Conservation (phyloP, 345 rosid genomes). For the Lagerstroemia speciosa region DNA sequence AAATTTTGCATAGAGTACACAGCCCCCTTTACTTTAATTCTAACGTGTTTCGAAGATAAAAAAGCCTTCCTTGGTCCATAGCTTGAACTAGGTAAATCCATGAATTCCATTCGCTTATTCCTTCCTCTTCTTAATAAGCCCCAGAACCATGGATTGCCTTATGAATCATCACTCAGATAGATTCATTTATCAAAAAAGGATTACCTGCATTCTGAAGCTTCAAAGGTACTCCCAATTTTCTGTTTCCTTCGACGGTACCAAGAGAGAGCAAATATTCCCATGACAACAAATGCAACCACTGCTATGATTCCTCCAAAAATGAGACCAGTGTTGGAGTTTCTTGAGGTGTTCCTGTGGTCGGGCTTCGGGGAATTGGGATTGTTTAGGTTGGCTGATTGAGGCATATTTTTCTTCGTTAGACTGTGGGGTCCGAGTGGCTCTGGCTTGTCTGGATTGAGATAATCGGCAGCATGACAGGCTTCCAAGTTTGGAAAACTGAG, state of each 20-base stretch:
- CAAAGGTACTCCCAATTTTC: conserved; percentile 54
- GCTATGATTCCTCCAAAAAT: conserved; percentile 41
- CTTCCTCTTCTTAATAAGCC: too few species aligned
- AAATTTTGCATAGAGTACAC: background rate
- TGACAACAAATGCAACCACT: conserved; percentile 24
- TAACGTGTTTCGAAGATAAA: too few species aligned
- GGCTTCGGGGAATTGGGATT: conserved; percentile 31
- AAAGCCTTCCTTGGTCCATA: too few species aligned
- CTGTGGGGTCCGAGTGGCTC: conserved; percentile 56
- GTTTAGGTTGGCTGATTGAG: conserved; percentile 54
- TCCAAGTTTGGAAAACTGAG: conserved; percentile 45
- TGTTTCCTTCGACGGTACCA: conserved; percentile 64
- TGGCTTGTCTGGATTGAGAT: conserved; percentile 34
- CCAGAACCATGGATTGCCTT: too few species aligned
- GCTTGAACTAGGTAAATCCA: too few species aligned
- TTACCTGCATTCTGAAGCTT: conserved; percentile 30
- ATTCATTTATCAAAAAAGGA: background rate
- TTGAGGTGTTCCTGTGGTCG: conserved; percentile 26
- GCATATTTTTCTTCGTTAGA: conserved; percentile 33
- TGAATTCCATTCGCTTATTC: too few species aligned
- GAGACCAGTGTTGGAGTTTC: conserved; percentile 27
- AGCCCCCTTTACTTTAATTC: too few species aligned
- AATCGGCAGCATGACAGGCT: conserved; percentile 37
- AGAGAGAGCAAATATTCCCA: conserved; percentile 38
- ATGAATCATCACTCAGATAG: too few species aligned